Conservation (phyloP, 768 basidiomycete genomes). For the Suillus decipiens region DNA sequence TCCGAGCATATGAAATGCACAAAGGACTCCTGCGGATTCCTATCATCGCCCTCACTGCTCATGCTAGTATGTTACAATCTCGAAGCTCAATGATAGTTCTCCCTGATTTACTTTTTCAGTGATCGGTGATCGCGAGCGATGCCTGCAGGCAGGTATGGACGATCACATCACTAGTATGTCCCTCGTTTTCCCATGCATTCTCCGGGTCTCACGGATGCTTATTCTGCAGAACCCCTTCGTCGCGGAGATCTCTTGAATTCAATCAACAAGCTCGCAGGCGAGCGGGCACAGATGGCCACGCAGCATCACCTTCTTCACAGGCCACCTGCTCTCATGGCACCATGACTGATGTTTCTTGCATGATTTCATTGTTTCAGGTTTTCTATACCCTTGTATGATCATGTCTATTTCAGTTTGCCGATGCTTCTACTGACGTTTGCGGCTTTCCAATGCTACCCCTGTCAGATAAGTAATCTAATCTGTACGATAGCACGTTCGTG, state of each 20-base stretch:
- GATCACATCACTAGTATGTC: conserved; percentile 80
- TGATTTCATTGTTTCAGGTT: neutral
- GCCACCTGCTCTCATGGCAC: conserved; percentile 33
- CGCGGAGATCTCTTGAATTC: conserved; percentile 79
- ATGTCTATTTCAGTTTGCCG: conserved; percentile 1
- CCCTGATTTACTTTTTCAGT: conserved; percentile 44
- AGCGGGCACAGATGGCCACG: conserved; percentile 44
- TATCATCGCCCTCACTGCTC: conserved; percentile 96
- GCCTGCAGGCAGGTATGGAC: conserved; percentile 78
- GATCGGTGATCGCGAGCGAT: conserved; percentile 85
- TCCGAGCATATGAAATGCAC: conserved; percentile 80
- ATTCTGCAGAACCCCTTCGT: conserved; percentile 65
- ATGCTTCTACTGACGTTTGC: conserved; percentile 5
- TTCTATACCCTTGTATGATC: conserved; percentile 8
- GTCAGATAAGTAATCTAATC: conserved; percentile 1
- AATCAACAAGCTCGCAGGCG: conserved; percentile 77
- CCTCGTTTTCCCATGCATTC: neutral
- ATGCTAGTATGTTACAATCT: conserved; percentile 73
- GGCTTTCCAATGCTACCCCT: conserved; percentile 8
- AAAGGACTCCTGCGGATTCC: conserved; percentile 74
- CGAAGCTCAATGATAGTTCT: conserved; percentile 1
- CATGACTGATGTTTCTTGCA: conserved; percentile 15
- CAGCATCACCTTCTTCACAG: conserved; percentile 34
- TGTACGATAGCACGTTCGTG: conserved; percentile 6
- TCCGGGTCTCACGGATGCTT: conserved; percentile 8